These are phyloP conservation scores for Podospora pseudopauciseta DNA, from an alignment of 495 filamentous ascomycete species.

Conservation along the genomic window DNA sequence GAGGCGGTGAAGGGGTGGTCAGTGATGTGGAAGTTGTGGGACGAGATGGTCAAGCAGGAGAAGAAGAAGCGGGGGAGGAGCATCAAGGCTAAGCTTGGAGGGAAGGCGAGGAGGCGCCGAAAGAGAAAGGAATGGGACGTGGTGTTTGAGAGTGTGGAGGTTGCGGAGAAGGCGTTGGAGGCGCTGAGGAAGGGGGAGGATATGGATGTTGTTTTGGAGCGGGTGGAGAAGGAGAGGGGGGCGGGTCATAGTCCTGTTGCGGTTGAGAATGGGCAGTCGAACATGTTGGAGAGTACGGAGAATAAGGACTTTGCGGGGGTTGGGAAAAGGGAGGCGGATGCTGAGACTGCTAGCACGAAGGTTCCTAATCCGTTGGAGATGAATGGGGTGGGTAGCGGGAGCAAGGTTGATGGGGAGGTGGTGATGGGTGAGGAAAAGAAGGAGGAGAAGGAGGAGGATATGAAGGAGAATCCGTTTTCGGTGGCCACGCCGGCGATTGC, in stretches of 20 bases:
- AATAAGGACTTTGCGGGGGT: not conserved
- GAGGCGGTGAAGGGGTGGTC: slow-evolving; percentile 41
- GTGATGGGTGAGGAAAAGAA: not conserved
- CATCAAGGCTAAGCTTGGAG: slow-evolving; percentile 11
- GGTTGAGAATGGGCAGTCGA: not conserved
- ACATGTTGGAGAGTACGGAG: not conserved
- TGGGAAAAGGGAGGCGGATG: not conserved
- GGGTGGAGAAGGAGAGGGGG: slow-evolving; percentile 4
- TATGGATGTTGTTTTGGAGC: slow-evolving; percentile 25
- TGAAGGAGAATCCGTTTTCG: slow-evolving; percentile 1
- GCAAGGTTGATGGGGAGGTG: too few species aligned
- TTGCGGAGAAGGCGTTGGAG: slow-evolving; percentile 40
- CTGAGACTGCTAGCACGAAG: not conserved
- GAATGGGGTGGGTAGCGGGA: not conserved
- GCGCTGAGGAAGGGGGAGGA: slow-evolving; percentile 37
- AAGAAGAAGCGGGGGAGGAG: slow-evolving; percentile 26
- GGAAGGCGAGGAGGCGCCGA: slow-evolving; percentile 16
- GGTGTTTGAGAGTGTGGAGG: slow-evolving; percentile 46
- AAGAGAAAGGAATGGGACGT: slow-evolving; percentile 35
- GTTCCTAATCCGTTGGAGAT: not conserved
- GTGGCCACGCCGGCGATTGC: slow-evolving; percentile 5
- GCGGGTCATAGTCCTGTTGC: not conserved
- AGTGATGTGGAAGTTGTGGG: slow-evolving; percentile 40
- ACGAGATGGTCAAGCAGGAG: slow-evolving; percentile 38
- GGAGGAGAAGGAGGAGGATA: not conserved